Conservation (phyloP, 2,329 filamentous ascomycete species). For the Ceratocystis eucalypticola region DNA sequence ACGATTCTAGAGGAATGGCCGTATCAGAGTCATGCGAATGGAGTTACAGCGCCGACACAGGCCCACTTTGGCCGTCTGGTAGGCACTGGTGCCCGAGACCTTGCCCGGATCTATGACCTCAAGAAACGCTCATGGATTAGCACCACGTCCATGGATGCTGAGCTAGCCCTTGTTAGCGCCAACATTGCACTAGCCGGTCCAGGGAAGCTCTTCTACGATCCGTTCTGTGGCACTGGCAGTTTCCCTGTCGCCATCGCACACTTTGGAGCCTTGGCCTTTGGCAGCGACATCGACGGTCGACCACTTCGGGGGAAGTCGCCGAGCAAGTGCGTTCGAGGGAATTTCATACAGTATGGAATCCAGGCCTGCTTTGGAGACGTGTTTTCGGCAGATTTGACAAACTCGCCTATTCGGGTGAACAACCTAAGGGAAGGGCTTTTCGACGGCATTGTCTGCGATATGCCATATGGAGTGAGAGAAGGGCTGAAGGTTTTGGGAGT, state of each 20-base stretch:
- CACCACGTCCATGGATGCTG: conserved; percentile 94
- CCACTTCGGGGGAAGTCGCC: conserved; percentile 63
- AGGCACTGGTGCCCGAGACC: conserved; percentile 50
- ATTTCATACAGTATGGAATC: conserved; percentile 75
- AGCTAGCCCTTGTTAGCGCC: conserved; percentile 78
- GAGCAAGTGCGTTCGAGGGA: conserved; percentile 43
- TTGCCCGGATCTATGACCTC: conserved; percentile 63
- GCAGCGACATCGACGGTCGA: conserved; percentile 86
- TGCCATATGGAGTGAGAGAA: conserved; percentile 89
- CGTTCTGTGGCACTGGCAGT: conserved; percentile 88
- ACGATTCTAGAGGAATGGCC: conserved; percentile 73
- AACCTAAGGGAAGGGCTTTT: conserved; percentile 42
- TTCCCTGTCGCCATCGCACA: conserved; percentile 84
- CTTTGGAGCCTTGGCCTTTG: conserved; percentile 71
- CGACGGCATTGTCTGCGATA: conserved; percentile 89
- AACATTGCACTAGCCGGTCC: conserved; percentile 75
- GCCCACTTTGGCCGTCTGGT: conserved; percentile 59
- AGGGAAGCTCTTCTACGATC: conserved; percentile 82
- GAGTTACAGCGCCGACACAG: conserved; percentile 30
- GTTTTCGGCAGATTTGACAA: conserved; percentile 78
- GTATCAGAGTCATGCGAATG: conserved; percentile 39
- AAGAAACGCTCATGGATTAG: conserved; percentile 91
- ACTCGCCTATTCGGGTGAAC: conserved; percentile 54
- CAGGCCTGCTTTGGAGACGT: conserved; percentile 54
- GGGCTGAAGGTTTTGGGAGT: conserved; percentile 76